These are phyloP conservation scores for Triangularia verruculosa DNA, from an alignment of 2,329 filamentous ascomycete genomes.

Conservation along the genomic window DNA sequence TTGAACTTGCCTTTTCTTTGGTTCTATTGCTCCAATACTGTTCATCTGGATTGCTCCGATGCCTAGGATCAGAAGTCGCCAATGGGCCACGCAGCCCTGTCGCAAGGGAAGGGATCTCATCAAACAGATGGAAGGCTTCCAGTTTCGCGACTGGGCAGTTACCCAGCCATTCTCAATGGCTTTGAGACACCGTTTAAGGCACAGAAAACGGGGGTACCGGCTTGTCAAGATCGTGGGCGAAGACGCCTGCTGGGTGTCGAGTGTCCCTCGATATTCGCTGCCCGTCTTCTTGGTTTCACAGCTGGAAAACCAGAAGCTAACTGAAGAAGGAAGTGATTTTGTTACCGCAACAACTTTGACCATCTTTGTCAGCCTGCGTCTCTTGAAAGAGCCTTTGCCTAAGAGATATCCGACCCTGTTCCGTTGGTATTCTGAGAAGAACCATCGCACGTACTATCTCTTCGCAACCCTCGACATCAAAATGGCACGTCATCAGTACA, in stretches of 20 bases:
- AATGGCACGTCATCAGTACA: slow-evolving; percentile 46
- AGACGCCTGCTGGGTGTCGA: background rate
- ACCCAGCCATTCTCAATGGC: background rate
- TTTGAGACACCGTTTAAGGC: background rate
- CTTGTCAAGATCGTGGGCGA: background rate
- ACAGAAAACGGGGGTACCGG: background rate
- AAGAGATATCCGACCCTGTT: slow-evolving; percentile 39
- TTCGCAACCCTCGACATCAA: slow-evolving; percentile 39
- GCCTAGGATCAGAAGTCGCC: no score
- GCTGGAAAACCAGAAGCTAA: slow-evolving; percentile 39
- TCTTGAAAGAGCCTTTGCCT: slow-evolving; percentile 17
- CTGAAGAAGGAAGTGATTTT: slow-evolving; percentile 33
- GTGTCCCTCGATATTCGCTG: background rate
- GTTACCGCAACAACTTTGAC: slow-evolving; percentile 34
- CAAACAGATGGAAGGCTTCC: background rate
- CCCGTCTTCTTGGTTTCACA: slow-evolving; percentile 42
- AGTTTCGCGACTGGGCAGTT: background rate
- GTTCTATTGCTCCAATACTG: slow-evolving; percentile 2
- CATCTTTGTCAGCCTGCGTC: slow-evolving; percentile 32
- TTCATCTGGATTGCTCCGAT: background rate
- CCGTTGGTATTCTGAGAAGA: slow-evolving; percentile 35
- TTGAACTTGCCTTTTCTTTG: background rate
- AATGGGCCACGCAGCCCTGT: background rate
- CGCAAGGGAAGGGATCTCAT: background rate
- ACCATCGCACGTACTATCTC: slow-evolving; percentile 39